These are phyloP conservation scores for Aureobasidium vineae DNA, from an alignment of 2,329 filamentous ascomycete species.

Conservation along the genomic window DNA sequence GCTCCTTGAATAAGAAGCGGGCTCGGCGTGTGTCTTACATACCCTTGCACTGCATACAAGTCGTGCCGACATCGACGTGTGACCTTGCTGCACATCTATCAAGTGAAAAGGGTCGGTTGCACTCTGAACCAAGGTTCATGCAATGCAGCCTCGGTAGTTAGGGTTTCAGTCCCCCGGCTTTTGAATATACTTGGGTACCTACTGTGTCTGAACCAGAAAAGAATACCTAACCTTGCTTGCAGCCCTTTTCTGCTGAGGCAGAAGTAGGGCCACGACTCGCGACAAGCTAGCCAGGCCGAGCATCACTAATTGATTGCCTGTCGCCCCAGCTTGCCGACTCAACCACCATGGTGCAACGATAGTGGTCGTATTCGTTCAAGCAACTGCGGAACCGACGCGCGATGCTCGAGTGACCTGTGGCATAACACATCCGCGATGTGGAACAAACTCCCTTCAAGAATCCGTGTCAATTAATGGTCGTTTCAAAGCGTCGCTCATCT, in stretches of 20 bases:
- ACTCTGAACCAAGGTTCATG: conserved; percentile 10
- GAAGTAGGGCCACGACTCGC: background rate
- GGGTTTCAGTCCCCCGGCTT: background rate
- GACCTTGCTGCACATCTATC: background rate
- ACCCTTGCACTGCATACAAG: background rate
- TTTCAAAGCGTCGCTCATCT: background rate
- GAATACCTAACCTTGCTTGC: background rate
- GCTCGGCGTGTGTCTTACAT: background rate
- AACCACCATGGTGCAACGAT: background rate
- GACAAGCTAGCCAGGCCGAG: background rate
- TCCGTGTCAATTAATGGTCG: background rate
- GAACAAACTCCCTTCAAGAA: background rate
- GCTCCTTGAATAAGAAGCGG: background rate
- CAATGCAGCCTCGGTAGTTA: conserved; percentile 13
- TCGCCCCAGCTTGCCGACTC: background rate
- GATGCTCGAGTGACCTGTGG: background rate
- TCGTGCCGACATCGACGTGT: background rate
- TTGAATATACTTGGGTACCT: background rate
- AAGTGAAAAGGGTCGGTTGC: background rate
- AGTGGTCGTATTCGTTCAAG: background rate
- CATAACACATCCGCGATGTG: background rate
- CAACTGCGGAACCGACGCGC: background rate
- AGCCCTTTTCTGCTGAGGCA: conserved; percentile 7
- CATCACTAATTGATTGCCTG: background rate
- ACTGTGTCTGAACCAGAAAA: background rate